Evolutionary conservation across 495 filamentous ascomycete species (phyloP), one percentile per base, ranked within the genome.

Genomic region (Aspergillus coremiiformis): DNA sequence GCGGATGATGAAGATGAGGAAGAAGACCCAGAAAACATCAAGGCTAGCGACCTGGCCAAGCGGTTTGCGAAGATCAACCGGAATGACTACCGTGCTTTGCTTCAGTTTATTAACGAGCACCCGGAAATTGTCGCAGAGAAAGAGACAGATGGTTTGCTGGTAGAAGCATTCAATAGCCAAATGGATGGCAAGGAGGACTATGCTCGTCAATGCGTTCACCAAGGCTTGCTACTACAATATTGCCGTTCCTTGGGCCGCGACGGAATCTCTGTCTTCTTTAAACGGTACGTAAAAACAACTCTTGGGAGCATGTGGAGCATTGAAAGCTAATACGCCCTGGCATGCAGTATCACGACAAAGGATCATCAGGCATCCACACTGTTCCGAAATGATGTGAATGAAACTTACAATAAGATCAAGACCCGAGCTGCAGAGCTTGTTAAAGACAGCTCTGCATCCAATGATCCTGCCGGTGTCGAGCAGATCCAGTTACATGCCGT

Each of bases 401-500:
- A 81, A 22, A 97, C 91, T 30, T 96, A 93, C 68, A 72, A 73
- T 52, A 82, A 83, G 21, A 96, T 98, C 70, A 84, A 82, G 56
- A 80, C 74, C 32, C 82, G 92, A 21, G 81, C 86, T 0, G 79
- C 81, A n/a, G 87, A 94, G 67, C 85, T 96, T 50, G 74, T 71
- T 44, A 76, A 80, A 37, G 76, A 85, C 53, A 73, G 82, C 66
- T 80, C 81, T 1, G 80, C 83, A 39, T 78, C 84, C 15, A 81
- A 81, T 46, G 82, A 76, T 29, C 81, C 82, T 12, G 79, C 75
- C 10, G 87, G 85, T 9, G 87, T 94, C n/a, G 92, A 97, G 73
- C 92, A 96, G 65, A 97, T 98, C 59, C 93, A 98, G 70, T 76
- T 98, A 20, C 93, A 98, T 64, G 91, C 93, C 14, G 90, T 97